These are phyloP conservation scores for Russula sp. DNA, from an alignment of 768 basidiomycete genomes.

Conservation along the genomic window DNA sequence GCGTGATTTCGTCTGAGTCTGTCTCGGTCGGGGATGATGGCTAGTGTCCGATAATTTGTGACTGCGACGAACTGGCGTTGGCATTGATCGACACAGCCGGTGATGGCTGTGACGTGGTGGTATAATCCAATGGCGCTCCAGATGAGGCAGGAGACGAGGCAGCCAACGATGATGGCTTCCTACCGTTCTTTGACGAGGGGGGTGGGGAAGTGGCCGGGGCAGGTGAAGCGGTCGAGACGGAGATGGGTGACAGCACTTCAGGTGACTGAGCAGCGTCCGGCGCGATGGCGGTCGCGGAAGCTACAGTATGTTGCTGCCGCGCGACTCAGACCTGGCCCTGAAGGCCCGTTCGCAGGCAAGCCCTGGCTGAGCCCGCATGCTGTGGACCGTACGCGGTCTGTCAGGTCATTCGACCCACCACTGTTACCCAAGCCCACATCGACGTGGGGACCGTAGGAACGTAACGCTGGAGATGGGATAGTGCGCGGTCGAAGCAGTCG, in stretches of 20 bases:
- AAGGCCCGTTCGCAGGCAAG: constrained; percentile 13
- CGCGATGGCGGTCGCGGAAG: neutral
- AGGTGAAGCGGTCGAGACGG: neutral
- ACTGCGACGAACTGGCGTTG: neutral
- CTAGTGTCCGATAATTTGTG: neutral
- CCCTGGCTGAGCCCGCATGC: constrained; percentile 16
- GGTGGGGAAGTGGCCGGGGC: neutral
- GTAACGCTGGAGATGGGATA: no score
- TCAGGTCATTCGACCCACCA: no score
- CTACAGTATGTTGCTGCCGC: neutral
- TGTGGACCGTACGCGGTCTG: no score
- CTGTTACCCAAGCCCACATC: no score
- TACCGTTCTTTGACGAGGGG: neutral
- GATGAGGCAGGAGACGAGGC: neutral
- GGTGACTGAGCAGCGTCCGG: constrained; percentile 14
- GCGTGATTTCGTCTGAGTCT: neutral
- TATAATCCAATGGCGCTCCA: neutral
- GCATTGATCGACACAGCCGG: neutral
- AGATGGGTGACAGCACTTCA: constrained; percentile 9
- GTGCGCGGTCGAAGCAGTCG: no score
- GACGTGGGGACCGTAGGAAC: no score
- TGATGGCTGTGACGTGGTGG: neutral
- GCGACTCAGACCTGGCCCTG: constrained; percentile 9
- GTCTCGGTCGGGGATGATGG: neutral
- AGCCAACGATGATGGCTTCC: constrained; percentile 7